Evolutionary conservation across 2,329 filamentous ascomycete species (phyloP), one percentile per base, ranked within the genome.

Genomic region (Penicillium sp.): DNA sequence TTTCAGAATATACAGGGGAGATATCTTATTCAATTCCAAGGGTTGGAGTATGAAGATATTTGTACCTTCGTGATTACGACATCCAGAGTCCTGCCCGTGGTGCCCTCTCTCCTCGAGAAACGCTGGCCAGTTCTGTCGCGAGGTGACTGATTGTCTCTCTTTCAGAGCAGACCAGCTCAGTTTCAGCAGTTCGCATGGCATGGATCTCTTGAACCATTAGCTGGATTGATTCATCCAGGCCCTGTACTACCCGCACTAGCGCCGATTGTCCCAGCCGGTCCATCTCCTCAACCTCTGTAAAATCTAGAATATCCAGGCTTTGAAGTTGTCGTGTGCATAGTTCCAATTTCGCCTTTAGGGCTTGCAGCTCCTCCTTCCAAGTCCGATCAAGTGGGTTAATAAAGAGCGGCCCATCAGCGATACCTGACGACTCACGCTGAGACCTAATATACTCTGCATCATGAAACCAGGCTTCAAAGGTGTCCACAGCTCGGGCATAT

Each of bases 191-290:
- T 40, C 61, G 62, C 50, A 75, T 72, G 15, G 60, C 57, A 10
- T 62, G 62, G 42, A 75, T 54, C 50, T 75, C 73, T 24, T 73
- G 67, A 3, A 66, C 47, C 72, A 75, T 74, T 20, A 68, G 58
- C 21, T 55, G 56, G 23, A 69, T 52, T 29, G 72, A 56, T 20
- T 68, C 62, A 33, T 58, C 59, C 26, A 74, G 60, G 9, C 63
- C 59, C 32, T 46, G 60, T 7, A 61, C 61, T 6, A 65, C 63
- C 26, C 68, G 68, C 4, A 63, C 50, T 10, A 75, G 59, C 4
- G 72, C 70, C 21, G 71, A 72, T 26, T 57, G 54, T 18, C 60
- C 50, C 5, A 66, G 43, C 10, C 58, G n/a, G n/a, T n/a, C n/a
- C n/a, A n/a, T n/a, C n/a, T n/a, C 49, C 23, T 66, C 64, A 17